A percentile compares a stretch with the other conserved stretches of the same genome.
Conservation (phyloP, 306 rosid genomes). For the Abrus pulchellus region DNA sequence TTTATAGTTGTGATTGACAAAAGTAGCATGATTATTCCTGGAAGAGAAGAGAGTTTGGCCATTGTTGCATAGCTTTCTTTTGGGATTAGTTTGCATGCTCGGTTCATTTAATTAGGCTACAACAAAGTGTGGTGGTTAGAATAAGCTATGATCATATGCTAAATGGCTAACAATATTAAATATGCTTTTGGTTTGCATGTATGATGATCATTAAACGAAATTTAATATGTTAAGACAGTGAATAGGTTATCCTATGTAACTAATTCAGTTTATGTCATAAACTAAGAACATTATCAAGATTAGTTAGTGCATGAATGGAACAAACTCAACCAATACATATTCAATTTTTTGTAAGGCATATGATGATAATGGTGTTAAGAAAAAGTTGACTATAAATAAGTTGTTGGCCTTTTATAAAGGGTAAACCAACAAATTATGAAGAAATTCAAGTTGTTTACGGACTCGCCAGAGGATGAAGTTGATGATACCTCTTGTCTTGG, state of each 20-base stretch:
- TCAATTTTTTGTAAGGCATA: not conserved
- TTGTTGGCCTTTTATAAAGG: not conserved
- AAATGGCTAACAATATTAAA: not conserved
- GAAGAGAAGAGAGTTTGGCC: conserved; percentile 53
- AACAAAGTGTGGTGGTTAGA: conserved; percentile 49
- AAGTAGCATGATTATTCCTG: conserved; percentile 42
- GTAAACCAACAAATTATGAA: not conserved
- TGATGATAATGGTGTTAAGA: not conserved
- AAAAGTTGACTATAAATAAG: not conserved
- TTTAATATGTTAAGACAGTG: not conserved
- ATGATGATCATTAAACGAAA: no score
- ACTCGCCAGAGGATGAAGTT: not conserved
- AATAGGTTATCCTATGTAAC: not conserved
- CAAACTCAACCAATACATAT: conserved; percentile 40
- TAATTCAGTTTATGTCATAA: not conserved
- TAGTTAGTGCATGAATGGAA: conserved; percentile 44
- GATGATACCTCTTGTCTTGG: no score
- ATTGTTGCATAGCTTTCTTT: conserved; percentile 53
- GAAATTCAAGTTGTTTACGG: not conserved
- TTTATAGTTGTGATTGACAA: conserved; percentile 40
- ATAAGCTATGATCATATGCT: conserved; percentile 16
- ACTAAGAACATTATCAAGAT: not conserved
- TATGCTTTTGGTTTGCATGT: not conserved
- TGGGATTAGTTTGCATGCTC: conserved; percentile 31
- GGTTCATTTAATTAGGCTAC: conserved; percentile 48